These are phyloP conservation scores for Trichomonascaceae sp. DNA, from an alignment of 1,139 yeast genomes.

Conservation along the genomic window DNA sequence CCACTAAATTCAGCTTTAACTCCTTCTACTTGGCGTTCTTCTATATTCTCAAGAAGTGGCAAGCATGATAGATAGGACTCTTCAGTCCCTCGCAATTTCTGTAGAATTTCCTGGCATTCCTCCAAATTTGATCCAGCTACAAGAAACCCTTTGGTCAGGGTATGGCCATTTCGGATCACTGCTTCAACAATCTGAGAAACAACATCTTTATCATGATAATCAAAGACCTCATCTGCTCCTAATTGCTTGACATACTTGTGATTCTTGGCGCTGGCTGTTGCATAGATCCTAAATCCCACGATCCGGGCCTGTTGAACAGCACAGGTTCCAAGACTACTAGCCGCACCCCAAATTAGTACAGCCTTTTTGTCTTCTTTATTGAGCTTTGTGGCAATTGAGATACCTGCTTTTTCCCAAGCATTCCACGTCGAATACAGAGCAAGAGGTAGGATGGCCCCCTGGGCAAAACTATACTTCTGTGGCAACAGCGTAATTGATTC, in stretches of 20 bases:
- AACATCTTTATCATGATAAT: constrained; percentile 53
- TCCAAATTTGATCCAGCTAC: background rate
- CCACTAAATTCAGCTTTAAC: background rate
- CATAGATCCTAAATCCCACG: constrained; percentile 48
- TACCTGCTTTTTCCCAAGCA: background rate
- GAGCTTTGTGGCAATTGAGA: background rate
- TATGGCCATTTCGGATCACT: constrained; percentile 23
- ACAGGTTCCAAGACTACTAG: constrained; percentile 49
- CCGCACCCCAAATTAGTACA: constrained; percentile 50
- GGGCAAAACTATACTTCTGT: background rate
- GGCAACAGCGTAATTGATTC: background rate
- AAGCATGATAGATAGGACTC: background rate
- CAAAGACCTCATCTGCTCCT: constrained; percentile 59
- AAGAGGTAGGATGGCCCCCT: background rate
- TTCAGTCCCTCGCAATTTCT: background rate
- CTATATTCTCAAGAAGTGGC: background rate
- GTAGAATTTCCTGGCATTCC: background rate
- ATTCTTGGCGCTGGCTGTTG: constrained; percentile 48
- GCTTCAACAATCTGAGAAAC: constrained; percentile 41
- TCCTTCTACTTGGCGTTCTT: background rate
- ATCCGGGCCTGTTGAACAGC: constrained; percentile 51
- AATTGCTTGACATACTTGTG: constrained; percentile 38
- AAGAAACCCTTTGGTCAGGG: constrained; percentile 9
- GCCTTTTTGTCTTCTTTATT: background rate
- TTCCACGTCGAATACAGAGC: background rate